Evolutionary conservation across 2,329 filamentous ascomycete species (phyloP), one percentile per base, ranked within the genome.

Genomic region (Lasiodiplodia sp.): DNA sequence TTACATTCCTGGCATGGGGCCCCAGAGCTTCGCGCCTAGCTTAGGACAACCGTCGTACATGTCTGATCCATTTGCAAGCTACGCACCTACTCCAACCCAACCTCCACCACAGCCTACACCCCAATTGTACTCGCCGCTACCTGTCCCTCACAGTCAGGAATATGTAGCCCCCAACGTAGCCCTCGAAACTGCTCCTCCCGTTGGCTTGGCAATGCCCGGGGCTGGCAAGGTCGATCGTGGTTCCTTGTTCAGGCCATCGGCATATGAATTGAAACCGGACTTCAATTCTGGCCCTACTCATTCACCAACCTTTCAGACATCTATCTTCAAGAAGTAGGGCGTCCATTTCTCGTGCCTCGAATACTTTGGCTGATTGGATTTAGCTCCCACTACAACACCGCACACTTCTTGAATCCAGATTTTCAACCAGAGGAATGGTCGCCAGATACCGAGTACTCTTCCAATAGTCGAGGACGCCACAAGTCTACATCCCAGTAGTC

Each of bases 341-440:
- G 44, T n/a, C 55, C 68, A 16, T 57, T 21, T 53, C 21, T 31
- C 31, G 12, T 37, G 23, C 66, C 38, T 11, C 34, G 18, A 3
- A 49, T 23, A 34, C 18, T n/a, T 56, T 6, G 52, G 37, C 72
- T 78, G 63, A 79, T 58, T 2, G 10, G 8, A 8, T 47, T 44
- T 55, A 85, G 83, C 72, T 86, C 83, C 5, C 83, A 83, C 71
- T 85, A 80, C 79, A 85, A 85, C 68, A 83, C 83, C 23, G 83
- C 83, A 5, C 84, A 86, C 74, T 86, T 83, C 73, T 74, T 82
- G 69, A 86, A 85, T 71, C 81, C 83, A 23, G 82, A 85, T 38
- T 86, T 86, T 72, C 82, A 86, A 69, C 84, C 84, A 6, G 83
- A 86, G 71, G 82, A 85, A 69, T 86, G 84, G 83, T 79, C 78